These are phyloP conservation scores for Agaricus bisporus DNA, from an alignment of 768 basidiomycete species.

Conservation along the genomic window DNA sequence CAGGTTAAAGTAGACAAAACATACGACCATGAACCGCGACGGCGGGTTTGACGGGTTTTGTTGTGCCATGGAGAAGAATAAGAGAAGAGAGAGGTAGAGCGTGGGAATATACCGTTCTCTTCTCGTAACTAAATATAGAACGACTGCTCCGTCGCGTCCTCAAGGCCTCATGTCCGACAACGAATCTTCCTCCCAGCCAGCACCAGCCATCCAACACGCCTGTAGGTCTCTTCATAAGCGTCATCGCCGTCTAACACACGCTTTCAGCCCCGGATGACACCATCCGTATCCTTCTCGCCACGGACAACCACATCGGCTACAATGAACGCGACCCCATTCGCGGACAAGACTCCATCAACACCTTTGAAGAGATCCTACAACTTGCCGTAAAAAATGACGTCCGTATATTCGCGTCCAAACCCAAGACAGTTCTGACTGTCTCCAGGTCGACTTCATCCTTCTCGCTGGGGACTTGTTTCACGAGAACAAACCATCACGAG, in stretches of 20 bases:
- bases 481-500: slow-evolving; percentile 92
- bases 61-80: slow-evolving; percentile 1
- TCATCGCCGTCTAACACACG: background rate
- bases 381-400: slow-evolving; percentile 86
- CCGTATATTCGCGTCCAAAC: slow-evolving; percentile 20
- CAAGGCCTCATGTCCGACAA: slow-evolving; percentile 21
- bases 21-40: slow-evolving; percentile 41
- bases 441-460: slow-evolving; percentile 90
- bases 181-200: slow-evolving; percentile 15
- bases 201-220: slow-evolving; percentile 16
- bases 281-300: slow-evolving; percentile 82
- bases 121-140: background rate
- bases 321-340: slow-evolving; percentile 91
- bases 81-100: background rate
- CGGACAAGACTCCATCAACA: slow-evolving; percentile 92
- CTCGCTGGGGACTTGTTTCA: slow-evolving; percentile 97
- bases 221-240: slow-evolving; percentile 14
- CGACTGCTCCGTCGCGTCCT: slow-evolving; percentile 1
- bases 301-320: slow-evolving; percentile 95
- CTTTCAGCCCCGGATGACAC: slow-evolving; percentile 55
- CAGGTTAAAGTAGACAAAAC: slow-evolving; percentile 11
- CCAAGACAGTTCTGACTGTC: slow-evolving; percentile 7
- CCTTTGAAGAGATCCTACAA: slow-evolving; percentile 90
- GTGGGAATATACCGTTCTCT: background rate
- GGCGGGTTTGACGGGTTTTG: slow-evolving; percentile 19